Conservation (phyloP, 495 filamentous ascomycete genomes). For the Beverwykella pulmonaria region DNA sequence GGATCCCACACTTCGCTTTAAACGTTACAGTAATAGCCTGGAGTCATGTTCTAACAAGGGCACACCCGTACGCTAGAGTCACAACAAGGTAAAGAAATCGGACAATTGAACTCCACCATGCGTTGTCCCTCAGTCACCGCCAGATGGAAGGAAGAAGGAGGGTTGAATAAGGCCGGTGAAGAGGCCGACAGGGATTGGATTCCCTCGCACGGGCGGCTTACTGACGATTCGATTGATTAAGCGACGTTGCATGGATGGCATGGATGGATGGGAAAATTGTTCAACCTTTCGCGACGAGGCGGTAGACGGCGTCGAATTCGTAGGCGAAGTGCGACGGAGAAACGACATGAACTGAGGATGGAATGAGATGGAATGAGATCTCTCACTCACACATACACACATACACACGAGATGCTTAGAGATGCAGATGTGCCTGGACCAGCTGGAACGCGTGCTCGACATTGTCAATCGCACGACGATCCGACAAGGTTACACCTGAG, state of each 20-base stretch:
- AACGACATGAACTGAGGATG: neutral
- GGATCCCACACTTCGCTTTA: neutral
- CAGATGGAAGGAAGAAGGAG: slow-evolving; percentile 14
- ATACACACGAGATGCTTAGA: neutral
- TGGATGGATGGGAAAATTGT: neutral
- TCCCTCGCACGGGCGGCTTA: neutral
- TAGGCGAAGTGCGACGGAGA: too few relatives aligned
- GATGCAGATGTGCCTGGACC: neutral
- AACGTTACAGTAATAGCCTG: neutral
- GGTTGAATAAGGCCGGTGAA: slow-evolving; percentile 28
- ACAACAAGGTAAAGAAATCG: neutral
- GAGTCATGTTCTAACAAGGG: neutral
- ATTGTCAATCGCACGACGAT: neutral
- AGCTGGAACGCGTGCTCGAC: neutral
- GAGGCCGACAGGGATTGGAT: neutral
- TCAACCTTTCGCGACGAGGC: neutral
- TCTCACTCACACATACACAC: neutral
- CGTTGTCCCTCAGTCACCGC: slow-evolving; percentile 21
- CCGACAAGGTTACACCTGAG: slow-evolving; percentile 1
- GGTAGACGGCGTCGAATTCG: neutral
- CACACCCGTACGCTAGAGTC: neutral
- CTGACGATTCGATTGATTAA: neutral
- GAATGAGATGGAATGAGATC: neutral
- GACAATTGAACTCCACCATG: neutral
- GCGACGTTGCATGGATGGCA: neutral